Conservation (phyloP, 2,329 filamentous ascomycete species). For the Colletotrichum destructivum region DNA sequence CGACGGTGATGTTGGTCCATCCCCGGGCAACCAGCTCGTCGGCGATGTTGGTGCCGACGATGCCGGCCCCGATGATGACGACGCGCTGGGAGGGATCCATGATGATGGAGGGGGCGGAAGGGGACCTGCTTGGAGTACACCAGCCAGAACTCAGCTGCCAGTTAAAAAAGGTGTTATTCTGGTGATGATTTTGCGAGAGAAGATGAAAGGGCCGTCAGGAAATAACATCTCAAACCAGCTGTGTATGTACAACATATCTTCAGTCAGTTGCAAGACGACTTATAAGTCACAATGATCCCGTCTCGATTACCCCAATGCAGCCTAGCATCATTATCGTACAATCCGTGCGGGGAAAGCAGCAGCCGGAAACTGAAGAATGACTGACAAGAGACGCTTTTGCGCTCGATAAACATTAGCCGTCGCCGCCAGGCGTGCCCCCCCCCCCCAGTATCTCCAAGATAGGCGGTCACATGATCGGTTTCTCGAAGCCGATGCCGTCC, state of each 20-base stretch:
- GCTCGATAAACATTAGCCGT: slow-evolving; percentile 13
- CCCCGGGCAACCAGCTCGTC: slow-evolving; percentile 75
- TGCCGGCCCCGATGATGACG: slow-evolving; percentile 75
- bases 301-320: slow-evolving; percentile 27
- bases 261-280: slow-evolving; percentile 13
- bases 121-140: no score
- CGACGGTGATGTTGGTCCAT: slow-evolving; percentile 75
- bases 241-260: neutral
- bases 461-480: slow-evolving; percentile 46
- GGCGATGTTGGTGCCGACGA: slow-evolving; percentile 75
- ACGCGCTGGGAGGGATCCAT: slow-evolving; percentile 61
- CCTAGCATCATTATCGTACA: neutral
- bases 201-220: neutral
- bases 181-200: neutral
- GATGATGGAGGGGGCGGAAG: no score
- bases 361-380: neutral
- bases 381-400: no score
- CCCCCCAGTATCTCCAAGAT: slow-evolving; percentile 8
- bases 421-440: neutral
- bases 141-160: neutral
- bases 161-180: neutral
- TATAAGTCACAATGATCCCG: slow-evolving; percentile 15
- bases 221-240: neutral
- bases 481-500: slow-evolving; percentile 38
- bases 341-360: neutral